phyloP scores from a whole-genome alignment of 164 flowering plant genomes.

The Kalanchoe fedtschenkoi region DNA sequence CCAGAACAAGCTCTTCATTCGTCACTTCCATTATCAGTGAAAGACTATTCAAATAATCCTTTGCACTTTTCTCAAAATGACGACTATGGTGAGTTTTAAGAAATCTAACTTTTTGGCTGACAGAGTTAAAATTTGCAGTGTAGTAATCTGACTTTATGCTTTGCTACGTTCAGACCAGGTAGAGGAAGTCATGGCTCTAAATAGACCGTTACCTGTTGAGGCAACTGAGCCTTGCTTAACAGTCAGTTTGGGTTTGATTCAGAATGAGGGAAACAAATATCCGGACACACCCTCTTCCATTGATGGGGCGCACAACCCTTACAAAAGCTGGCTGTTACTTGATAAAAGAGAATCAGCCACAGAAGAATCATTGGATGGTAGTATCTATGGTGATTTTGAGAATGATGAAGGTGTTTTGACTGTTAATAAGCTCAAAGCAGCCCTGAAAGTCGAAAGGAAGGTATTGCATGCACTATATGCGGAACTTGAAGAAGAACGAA shows the following conservation, averaged over 20 bases:
- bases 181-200: background rate
- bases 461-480: conserved; percentile 50
- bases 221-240: background rate
- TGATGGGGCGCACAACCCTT: background rate
- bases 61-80: background rate
- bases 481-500: conserved; percentile 86
- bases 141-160: background rate
- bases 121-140: background rate
- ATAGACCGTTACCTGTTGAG: background rate
- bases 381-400: conserved; percentile 48
- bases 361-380: conserved; percentile 36
- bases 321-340: background rate
- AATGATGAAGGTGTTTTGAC: conserved; percentile 31
- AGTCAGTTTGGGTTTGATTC: background rate
- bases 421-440: conserved; percentile 46
- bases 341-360: background rate
- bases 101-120: background rate
- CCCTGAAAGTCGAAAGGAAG: conserved; percentile 45
- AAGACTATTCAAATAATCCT: background rate
- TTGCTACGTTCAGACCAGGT: background rate
- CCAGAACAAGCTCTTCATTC: background rate
- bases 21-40: background rate
- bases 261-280: background rate
- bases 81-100: background rate
- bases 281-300: conserved; percentile 1